Base-by-base conservation (phyloP, 2,329 filamentous ascomycete species). In the Alternaria sp. region DNA sequence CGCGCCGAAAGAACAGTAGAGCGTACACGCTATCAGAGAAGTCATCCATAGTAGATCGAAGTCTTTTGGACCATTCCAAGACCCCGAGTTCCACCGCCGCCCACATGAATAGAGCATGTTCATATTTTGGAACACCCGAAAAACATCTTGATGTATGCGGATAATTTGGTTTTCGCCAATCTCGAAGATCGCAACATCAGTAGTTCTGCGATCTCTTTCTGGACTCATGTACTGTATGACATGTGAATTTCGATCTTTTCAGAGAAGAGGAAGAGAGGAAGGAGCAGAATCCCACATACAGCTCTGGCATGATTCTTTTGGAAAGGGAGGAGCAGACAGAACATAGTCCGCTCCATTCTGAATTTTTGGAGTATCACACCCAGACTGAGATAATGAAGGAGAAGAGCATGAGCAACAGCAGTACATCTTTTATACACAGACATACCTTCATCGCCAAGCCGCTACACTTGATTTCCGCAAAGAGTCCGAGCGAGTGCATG, bases 121-220 rank as follows among this genome's bases (percentile, higher is more conserved):
- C 26, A 4, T 0, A 4, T 0, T 28, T 28, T 28, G 11, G 26
- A 11, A 4, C 26, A 28, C 26, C 10, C 26, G 25, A 26, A 26
- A 3, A n/a, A n/a, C n/a, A n/a, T n/a, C n/a, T n/a, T n/a, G n/a
- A n/a, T n/a, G n/a, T n/a, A n/a, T n/a, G n/a, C n/a, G n/a, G n/a
- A n/a, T n/a, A n/a, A n/a, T n/a, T n/a, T n/a, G n/a, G n/a, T 37
- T 41, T n/a, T 1, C 33, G 37, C n/a, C 15, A 41, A 41, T 41
- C 3, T 41, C 37, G n/a, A 41, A 18, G 37, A 41, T 41, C 2
- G 33, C 33, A 3, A 41, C 33, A 41, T n/a, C 0, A 37, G 2
- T 2, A 2, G 1, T 4, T 1, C 14, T 0, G 1, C 1, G 1
- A 37, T n/a, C 0, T 37, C 33, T n/a, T 37, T 37, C 15, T 15